Base-by-base conservation (phyloP, 75 land plant species). In the Selaginella tamariscina region DNA sequence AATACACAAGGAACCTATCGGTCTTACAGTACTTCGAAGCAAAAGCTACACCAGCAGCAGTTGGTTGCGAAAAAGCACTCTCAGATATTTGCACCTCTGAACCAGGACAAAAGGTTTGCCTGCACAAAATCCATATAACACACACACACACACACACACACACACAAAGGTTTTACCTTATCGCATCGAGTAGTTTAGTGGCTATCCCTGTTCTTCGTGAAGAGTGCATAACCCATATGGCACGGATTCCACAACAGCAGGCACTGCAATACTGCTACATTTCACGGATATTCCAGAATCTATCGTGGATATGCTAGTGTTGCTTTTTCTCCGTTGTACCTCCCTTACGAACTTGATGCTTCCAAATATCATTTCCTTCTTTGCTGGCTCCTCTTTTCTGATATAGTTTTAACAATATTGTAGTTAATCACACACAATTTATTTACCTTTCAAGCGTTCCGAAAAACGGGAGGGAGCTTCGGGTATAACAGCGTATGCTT, bases 201-300 rank as follows among this genome's bases (percentile, higher is more conserved):
- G 98, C 98, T 39, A 89, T 72, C 29, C 77, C 76, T 56, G 77
- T 86, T 74, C 95, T 81, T 74, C 98, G 79, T 56, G 77, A 75
- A 30, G 83, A 72, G 20, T 80, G 79, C 56, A 70, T 67, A 9
- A 93, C 95, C 95, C 98, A 89, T 23, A 93, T 81, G 22, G 86
- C 95, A 70, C 91, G 63, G 54, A 89, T 71, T 21, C 98, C 98
- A 75, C 87, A 93, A 69, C 65, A 30, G 95, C 95, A 11, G 84
- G 76, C 28, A 89, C 82, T 22, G 85, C 72, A 65, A 72, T 77
- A 55, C 78, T 68, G 57, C 80, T 84, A 64, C 83, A 86, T 5
- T 39, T 5, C 1, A 84, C 0, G 23, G 82, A 68, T 22, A 84
- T 72, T 76, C 65, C 57, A 67, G 65, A 55, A 55, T 39, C 49